Evolutionary conservation across 371 early-diverging fungal species (phyloP), one percentile per base, ranked within the genome.

Genomic region (Catenaria anguillulae): DNA sequence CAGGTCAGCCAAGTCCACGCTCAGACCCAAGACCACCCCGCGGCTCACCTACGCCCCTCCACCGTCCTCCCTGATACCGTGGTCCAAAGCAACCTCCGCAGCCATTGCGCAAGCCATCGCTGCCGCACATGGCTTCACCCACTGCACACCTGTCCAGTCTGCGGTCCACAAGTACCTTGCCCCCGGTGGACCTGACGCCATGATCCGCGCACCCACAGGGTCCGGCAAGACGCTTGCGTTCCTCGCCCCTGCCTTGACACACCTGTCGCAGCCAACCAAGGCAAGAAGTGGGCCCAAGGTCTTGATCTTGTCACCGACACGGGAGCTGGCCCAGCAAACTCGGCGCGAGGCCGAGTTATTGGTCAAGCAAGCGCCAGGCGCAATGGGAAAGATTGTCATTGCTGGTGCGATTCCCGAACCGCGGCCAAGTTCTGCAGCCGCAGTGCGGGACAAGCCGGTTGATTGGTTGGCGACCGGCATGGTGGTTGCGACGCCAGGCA

Each of bases 171-270:
- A 78, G 6, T 66, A 74, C 34, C 81, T 84, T 33, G 92, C 93
- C 10, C 80, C 83, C 34, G 70, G 75, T 21, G 65, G 68, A 5
- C 40, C 8, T 17, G 92, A 94, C 66, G 75, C 92, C 66, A 79
- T 88, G 77, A 83, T 90, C 61, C 84, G 86, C 67, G 97, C 99
- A 17, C 94, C 94, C 72, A 99, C 99, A 10, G 99, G 99, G 66
- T 94, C 93, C 0, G 99, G 99, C 48, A 97, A 97, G 71, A 96
- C 96, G 2, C 71, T 93, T 19, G 96, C 91, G 13, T 97, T 94
- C 65, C 73, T 97, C 68, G 75, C 92, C 37, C 87, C 97, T 6
- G 88, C 90, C 8, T 66, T 99, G 21, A 19, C 24, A 8, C 76
- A 79, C n/a, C 68, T 86, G 0, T 31, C 76, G 45, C 75, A 72